Evolutionary conservation across 1,284 basidiomycete species (phyloP).

Genomic region (Singerocomus inundabilis): DNA sequence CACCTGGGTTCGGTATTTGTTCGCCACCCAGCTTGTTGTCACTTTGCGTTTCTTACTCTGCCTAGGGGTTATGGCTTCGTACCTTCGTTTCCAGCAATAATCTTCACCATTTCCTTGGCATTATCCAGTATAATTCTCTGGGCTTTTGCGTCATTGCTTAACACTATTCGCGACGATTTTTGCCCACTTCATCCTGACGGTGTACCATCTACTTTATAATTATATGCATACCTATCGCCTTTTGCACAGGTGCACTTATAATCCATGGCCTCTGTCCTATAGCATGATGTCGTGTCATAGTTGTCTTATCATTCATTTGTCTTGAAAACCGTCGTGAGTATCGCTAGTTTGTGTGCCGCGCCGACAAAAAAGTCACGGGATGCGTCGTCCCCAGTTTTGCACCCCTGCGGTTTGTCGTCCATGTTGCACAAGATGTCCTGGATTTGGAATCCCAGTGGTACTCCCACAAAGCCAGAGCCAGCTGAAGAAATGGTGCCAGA

Average conservation of each 20-base stretch:
- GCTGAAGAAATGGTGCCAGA: conserved; percentile 41
- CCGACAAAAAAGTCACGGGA: conserved; percentile 1
- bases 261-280: conserved; percentile 25
- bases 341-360: conserved; percentile 1
- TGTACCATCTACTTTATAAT: conserved; percentile 39
- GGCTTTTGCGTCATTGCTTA: conserved; percentile 28
- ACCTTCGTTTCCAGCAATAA: conserved; percentile 33
- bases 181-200: conserved; percentile 25
- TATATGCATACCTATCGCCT: conserved; percentile 36
- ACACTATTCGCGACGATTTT: conserved; percentile 20
- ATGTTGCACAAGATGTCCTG: conserved; percentile 30
- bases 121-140: conserved; percentile 29
- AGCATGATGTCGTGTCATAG: conserved; percentile 22
- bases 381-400: background rate
- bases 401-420: background rate
- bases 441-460: conserved; percentile 31
- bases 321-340: too few relatives aligned
- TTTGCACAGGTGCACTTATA: conserved; percentile 33
- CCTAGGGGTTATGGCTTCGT: conserved; percentile 26
- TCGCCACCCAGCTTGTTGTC: conserved; percentile 25
- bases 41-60: conserved; percentile 22
- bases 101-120: conserved; percentile 29
- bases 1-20: conserved; percentile 24
- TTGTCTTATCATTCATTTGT: conserved; percentile 9
- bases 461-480: conserved; percentile 15